Evolutionary conservation across 148 eudicot genomes (phyloP), one percentile per base, ranked within the genome.

Genomic region (Pouteria glomerata): DNA sequence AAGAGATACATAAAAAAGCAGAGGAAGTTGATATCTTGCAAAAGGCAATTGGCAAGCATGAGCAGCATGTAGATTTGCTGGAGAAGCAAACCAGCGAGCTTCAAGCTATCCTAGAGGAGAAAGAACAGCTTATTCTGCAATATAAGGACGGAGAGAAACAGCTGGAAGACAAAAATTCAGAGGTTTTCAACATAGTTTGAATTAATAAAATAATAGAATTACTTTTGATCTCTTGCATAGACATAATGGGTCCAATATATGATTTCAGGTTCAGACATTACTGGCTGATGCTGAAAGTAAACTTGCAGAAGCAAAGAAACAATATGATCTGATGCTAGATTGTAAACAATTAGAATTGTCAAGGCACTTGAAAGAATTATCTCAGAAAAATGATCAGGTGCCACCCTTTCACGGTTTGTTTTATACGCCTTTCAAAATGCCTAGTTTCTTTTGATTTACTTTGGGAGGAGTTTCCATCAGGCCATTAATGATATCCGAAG

Each of bases 301-400:
- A 83, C 87, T 89, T 69, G 76, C 77, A 30, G 96, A 95, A 76
- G 90, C 93, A 64, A 91, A 84, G 83, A 84, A 87, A 79, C 91
- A 91, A 66, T 85, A 91, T 69, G 87, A 91, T 81, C 79, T 81
- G 73, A 89, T 91, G 97, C 87, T 95, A 76, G 96, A 89, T 41
- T 85, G 85, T 63, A 91, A 95, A 82, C 93, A 89, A 57, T 79
- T 84, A 57, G 98, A 95, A 82, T 69, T 95, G 51, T 89, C 97
- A 31, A 91, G 85, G 83, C 97, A 91, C 79, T 81, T 95, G 81
- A 95, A 95, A 82, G 98, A 95, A 78, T 83, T 91, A 55, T 95
- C 98, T 69, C 93, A 83, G 78, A 89, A 80, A 84, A 95, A 91
- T 83, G 98, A 95, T 82, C 97, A 91, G 91, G 98, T 89, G 8